A percentile compares a stretch with the other conserved stretches of the same genome.
Evolutionary conservation across 345 rosid genomes (phyloP).

Genomic region (Aegle marmelos): DNA sequence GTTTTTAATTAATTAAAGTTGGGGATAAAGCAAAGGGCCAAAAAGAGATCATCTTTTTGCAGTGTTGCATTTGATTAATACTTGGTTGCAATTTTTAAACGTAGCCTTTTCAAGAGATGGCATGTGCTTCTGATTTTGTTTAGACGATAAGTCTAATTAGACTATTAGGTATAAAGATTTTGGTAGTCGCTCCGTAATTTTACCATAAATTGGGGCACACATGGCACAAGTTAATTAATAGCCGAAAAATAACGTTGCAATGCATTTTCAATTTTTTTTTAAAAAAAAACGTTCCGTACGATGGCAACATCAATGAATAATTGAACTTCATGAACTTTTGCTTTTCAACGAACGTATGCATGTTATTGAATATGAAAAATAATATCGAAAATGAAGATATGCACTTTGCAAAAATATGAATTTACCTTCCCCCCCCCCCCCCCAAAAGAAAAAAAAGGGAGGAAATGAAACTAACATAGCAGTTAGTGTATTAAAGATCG

Average conservation of each 20-base stretch:
- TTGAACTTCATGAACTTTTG: not conserved
- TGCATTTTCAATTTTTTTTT: not conserved
- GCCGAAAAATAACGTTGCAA: not conserved
- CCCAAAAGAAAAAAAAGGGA: too few species aligned
- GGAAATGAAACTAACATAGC: too few species aligned
- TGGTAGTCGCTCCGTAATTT: not conserved
- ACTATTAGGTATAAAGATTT: not conserved
- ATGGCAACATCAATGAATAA: not conserved
- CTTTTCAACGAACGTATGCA: too few species aligned
- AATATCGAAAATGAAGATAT: too few species aligned
- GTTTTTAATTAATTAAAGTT: constrained; percentile 3
- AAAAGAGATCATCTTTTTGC: constrained; percentile 30
- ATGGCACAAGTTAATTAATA: not conserved
- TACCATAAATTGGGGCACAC: not conserved
- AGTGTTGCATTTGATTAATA: constrained; percentile 32
- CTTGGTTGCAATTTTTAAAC: constrained; percentile 17
- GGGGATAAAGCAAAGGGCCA: constrained; percentile 25
- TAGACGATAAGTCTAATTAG: not conserved
- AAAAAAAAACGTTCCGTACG: not conserved
- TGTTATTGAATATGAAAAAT: not conserved
- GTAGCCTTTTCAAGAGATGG: constrained; percentile 28
- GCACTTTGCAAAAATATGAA: too few species aligned
- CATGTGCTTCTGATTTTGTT: constrained; percentile 32
- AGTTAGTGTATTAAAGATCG: too few species aligned
- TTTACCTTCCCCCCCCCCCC: too few species aligned